A percentile compares a stretch with the other conserved stretches of the same genome.
Conservation (phyloP, 2,329 filamentous ascomycete species). For the Arthrobotrys megalospora region DNA sequence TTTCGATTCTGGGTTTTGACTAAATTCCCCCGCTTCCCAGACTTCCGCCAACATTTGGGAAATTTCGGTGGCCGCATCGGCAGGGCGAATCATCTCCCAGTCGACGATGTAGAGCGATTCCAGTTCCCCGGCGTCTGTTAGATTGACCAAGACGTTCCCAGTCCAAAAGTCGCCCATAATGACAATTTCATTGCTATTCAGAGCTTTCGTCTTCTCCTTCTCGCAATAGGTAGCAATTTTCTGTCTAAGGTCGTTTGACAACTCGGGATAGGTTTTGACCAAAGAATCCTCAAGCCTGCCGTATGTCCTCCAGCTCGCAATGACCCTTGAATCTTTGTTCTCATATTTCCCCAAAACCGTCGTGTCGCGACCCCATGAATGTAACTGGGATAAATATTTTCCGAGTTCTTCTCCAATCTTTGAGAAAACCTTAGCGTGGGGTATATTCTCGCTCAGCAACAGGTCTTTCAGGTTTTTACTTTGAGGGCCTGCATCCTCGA, state of each 20-base stretch:
- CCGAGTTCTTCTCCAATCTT: conserved; percentile 57
- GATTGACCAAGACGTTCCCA: conserved; percentile 52
- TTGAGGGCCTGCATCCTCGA: conserved; percentile 47
- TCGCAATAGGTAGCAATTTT: conserved; percentile 36
- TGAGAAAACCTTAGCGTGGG: conserved; percentile 25
- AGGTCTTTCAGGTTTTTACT: conserved; percentile 44
- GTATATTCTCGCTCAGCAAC: conserved; percentile 38
- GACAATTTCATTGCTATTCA: conserved; percentile 32
- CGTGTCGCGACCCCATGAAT: conserved; percentile 33
- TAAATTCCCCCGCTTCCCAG: conserved; percentile 57
- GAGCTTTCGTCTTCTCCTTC: conserved; percentile 38
- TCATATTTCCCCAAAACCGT: conserved; percentile 43
- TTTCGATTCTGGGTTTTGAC: conserved; percentile 38
- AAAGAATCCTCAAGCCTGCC: conserved; percentile 42
- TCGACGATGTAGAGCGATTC: conserved; percentile 54
- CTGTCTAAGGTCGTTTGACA: conserved; percentile 32
- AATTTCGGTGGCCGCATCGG: conserved; percentile 46
- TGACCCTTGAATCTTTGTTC: conserved; percentile 45
- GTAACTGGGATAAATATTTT: conserved; percentile 34
- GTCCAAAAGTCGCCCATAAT: conserved; percentile 62
- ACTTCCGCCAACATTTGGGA: conserved; percentile 59
- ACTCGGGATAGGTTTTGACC: conserved; percentile 23
- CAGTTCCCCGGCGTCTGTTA: conserved; percentile 24
- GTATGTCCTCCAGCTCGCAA: conserved; percentile 56
- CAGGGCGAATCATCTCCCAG: conserved; percentile 57